phyloP scores from a whole-genome alignment of 306 rosid genomes.

The Vigna hirtella region DNA sequence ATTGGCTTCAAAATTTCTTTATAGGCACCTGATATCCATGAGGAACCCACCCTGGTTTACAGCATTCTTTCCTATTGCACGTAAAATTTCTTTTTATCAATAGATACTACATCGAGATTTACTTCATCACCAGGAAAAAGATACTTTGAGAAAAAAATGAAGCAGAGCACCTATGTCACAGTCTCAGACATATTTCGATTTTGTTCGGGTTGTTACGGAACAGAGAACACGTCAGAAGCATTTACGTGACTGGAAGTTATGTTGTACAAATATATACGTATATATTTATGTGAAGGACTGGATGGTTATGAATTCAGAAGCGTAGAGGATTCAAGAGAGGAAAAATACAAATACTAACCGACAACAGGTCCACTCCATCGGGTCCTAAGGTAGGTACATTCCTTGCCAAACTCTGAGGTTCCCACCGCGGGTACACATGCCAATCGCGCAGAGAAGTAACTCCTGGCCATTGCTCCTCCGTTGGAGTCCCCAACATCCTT shows the following conservation, averaged over 20 bases:
- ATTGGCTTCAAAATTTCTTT: neutral
- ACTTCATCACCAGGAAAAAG: slow-evolving; percentile 3
- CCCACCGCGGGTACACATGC: slow-evolving; percentile 95
- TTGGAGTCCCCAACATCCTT: slow-evolving; percentile 90
- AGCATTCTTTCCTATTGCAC: too few species aligned
- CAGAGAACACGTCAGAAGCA: neutral
- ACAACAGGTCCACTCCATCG: slow-evolving; percentile 85
- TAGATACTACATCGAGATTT: neutral
- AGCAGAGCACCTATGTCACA: neutral
- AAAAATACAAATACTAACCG: slow-evolving; percentile 52
- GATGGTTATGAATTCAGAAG: neutral
- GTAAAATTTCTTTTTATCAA: too few species aligned
- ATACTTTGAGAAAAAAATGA: neutral
- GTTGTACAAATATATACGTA: neutral
- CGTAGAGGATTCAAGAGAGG: slow-evolving; percentile 4
- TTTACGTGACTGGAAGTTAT: neutral
- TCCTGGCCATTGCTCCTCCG: slow-evolving; percentile 88
- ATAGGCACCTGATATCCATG: too few species aligned
- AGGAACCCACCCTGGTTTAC: too few species aligned
- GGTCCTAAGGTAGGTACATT: slow-evolving; percentile 78
- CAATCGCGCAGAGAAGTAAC: slow-evolving; percentile 86
- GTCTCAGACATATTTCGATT: neutral
- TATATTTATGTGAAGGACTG: neutral
- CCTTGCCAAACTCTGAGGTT: slow-evolving; percentile 69
- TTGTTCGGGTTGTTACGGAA: neutral